These are phyloP conservation scores for Ustilago shanxiensis DNA, from an alignment of 1,284 basidiomycete genomes.

Conservation along the genomic window DNA sequence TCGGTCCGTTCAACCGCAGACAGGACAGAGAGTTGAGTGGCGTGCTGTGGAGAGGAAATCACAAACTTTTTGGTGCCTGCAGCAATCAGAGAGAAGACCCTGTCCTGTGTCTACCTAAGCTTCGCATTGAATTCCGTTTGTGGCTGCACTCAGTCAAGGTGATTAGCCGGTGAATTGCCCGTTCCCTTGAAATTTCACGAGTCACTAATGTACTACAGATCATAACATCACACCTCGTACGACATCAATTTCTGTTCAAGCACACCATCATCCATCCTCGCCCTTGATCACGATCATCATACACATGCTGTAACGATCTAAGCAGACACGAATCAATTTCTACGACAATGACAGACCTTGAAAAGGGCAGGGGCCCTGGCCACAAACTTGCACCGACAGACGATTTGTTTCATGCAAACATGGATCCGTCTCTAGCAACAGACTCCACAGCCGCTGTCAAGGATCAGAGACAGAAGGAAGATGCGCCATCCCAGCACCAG, in stretches of 20 bases:
- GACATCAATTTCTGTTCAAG: neutral
- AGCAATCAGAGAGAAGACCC: neutral
- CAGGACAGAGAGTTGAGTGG: neutral
- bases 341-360: conserved; percentile 1
- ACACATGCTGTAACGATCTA: neutral
- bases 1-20: too few species aligned
- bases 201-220: too few species aligned
- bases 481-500: neutral
- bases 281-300: neutral
- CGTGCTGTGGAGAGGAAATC: neutral
- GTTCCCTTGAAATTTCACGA: neutral
- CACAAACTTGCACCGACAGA: neutral
- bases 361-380: neutral
- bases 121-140: neutral
- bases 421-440: conserved; percentile 4
- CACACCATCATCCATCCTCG: neutral
- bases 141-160: neutral
- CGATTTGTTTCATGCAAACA: conserved; percentile 1
- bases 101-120: neutral
- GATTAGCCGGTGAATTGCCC: neutral
- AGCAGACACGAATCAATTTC: neutral
- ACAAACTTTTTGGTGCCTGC: neutral
- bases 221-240: neutral
- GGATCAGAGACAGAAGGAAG: neutral
- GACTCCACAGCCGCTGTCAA: neutral